These are phyloP conservation scores for Trichosporon sp. DNA, from an alignment of 1,284 basidiomycete genomes.

Conservation along the genomic window DNA sequence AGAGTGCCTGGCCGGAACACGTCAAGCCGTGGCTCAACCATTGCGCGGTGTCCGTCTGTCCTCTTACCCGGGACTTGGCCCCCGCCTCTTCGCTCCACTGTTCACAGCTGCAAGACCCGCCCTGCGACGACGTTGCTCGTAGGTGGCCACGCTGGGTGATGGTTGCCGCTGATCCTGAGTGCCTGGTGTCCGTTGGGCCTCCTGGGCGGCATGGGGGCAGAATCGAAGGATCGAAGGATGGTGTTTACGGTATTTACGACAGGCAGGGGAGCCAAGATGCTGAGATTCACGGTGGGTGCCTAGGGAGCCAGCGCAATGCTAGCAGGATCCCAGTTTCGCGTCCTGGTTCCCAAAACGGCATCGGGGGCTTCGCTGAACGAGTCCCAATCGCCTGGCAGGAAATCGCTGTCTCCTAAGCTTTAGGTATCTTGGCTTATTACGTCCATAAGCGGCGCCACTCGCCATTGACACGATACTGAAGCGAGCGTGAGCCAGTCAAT, in stretches of 20 bases:
- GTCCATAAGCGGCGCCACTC: background rate
- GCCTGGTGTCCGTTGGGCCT: background rate
- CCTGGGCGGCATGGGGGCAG: background rate
- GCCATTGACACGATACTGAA: background rate
- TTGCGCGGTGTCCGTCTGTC: too few relatives aligned
- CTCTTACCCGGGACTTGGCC: too few relatives aligned
- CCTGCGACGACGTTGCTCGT: too few relatives aligned
- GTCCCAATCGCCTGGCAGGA: background rate
- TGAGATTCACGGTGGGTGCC: background rate
- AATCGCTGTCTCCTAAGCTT: background rate
- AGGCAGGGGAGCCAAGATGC: background rate
- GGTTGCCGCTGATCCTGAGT: too few relatives aligned
- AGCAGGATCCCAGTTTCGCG: background rate
- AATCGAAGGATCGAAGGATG: background rate
- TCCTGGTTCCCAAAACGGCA: background rate
- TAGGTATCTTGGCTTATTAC: background rate
- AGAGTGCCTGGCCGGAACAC: slow-evolving; percentile 3
- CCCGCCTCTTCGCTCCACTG: too few relatives aligned
- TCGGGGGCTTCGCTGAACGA: background rate
- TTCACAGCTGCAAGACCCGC: too few relatives aligned
- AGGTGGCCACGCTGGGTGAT: background rate
- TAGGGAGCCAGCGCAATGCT: background rate
- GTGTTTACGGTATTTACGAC: background rate
- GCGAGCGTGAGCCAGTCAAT: background rate
- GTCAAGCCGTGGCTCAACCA: background rate